Evolutionary conservation across 179 eudicot species (phyloP), one percentile per base, ranked within the genome.

Genomic region (Silene noctiflora): DNA sequence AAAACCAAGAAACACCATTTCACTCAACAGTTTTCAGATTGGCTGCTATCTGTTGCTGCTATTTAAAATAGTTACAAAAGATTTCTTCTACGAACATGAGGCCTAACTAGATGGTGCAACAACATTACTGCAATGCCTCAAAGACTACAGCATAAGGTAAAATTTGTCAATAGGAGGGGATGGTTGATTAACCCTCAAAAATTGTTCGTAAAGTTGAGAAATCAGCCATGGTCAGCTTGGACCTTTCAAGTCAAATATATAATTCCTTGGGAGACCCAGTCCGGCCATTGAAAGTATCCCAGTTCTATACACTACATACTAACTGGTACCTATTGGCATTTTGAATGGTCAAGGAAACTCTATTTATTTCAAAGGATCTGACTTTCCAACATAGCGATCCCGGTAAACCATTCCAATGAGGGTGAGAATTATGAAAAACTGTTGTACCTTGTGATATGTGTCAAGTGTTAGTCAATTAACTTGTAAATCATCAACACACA

Each of bases 41-140:
- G 67, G 67, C 6, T 63, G 67, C 67, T 25, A 63, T 63, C 39
- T 25, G 21, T 58, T 58, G 24, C 62, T 58, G 46, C 46, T 39
- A 39, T 39, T 39, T 39, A 39, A 39, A 39, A 6, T 8, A 39
- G 1, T 6, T 8, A 39, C 1, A 1, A 8, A 7, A 39, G 46
- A 39, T 39, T 39, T 39, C 46, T 39, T 39, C 11, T 39, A 39
- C 11, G 46, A 35, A 35, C 42, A 35, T 35, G 42, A 39, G 6
- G 2, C 39, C 6, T 33, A 33, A 33, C 39, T 33, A 33, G 39
- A 33, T 33, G 39, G 39, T 33, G 39, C 39, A 33, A 33, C 39
- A 33, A 33, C 39, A 33, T 33, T 5, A 33, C 39, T 48, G 55
- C 55, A 48, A 11, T 51, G n/a, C 17, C 5, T 51, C n/a, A 14